phyloP scores from a whole-genome alignment of 805 yeast species.

The Schizosaccharomyces osmophilus region DNA sequence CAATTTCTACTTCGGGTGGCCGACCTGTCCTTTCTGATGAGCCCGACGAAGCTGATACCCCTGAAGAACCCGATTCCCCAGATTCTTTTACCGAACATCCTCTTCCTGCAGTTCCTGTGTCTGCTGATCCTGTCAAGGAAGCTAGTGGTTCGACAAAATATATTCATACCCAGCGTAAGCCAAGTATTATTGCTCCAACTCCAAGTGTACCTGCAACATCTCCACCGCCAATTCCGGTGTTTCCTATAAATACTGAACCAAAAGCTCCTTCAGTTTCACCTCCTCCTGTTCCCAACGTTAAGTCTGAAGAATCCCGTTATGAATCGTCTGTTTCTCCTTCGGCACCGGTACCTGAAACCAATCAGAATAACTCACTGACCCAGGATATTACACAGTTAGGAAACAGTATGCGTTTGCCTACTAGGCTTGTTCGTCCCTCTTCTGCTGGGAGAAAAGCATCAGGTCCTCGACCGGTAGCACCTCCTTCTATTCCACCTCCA shows the following conservation, averaged over 20 bases:
- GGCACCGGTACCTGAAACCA: background rate
- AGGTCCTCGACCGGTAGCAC: slow-evolving; percentile 3
- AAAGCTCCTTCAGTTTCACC: background rate
- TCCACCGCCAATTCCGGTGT: background rate
- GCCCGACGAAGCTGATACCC: background rate
- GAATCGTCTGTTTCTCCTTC: background rate
- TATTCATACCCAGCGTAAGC: background rate
- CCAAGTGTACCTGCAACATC: background rate
- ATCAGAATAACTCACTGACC: background rate
- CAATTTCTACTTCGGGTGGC: background rate
- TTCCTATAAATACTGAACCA: background rate
- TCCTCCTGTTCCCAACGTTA: background rate
- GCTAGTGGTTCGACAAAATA: no score
- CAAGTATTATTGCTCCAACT: background rate
- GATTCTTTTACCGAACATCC: slow-evolving; percentile 2
- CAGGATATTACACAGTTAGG: background rate
- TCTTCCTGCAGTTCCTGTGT: background rate
- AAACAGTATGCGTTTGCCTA: background rate
- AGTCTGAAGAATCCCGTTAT: no score
- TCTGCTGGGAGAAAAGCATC: slow-evolving; percentile 1
- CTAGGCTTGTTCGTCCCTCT: background rate
- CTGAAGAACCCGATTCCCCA: slow-evolving; percentile 2
- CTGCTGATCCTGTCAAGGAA: slow-evolving; percentile 1
- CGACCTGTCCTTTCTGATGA: background rate
- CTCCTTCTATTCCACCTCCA: background rate